Percentiles rank a stretch among this genome's conserved stretches.
Evolutionary conservation across 208 protist species (phyloP).

Genomic region (Leishmania gerbilli): DNA sequence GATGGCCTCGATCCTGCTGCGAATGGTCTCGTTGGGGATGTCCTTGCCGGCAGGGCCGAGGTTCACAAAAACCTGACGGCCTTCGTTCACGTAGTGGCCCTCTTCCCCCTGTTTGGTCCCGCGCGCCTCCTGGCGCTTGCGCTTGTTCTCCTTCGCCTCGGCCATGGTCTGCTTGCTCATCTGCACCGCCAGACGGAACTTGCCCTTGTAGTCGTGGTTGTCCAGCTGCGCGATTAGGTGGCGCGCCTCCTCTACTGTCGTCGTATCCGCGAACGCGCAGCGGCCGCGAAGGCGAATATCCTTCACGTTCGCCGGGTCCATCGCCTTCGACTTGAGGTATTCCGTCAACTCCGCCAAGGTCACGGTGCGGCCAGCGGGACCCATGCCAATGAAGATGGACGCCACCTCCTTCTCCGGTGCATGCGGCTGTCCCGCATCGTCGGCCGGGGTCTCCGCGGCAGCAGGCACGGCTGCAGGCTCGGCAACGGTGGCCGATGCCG

Average conservation of each 20-base stretch:
- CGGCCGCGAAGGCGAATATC: constrained; percentile 68
- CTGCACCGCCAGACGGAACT: constrained; percentile 59
- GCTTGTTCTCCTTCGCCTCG: constrained; percentile 23
- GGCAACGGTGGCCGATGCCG: not conserved
- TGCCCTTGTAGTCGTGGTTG: constrained; percentile 42
- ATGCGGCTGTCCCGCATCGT: not conserved
- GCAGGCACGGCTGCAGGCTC: not conserved
- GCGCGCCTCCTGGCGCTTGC: constrained; percentile 23
- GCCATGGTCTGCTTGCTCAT: constrained; percentile 41
- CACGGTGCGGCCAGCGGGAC: constrained; percentile 42
- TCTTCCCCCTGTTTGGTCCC: not conserved
- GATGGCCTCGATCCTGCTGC: constrained; percentile 38
- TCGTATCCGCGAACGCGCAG: constrained; percentile 76
- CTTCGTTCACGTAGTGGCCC: constrained; percentile 5
- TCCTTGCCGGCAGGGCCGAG: constrained; percentile 49
- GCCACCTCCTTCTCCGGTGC: constrained; percentile 15
- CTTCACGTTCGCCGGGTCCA: constrained; percentile 15
- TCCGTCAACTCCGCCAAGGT: constrained; percentile 27
- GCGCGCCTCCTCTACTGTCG: constrained; percentile 40
- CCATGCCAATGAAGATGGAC: constrained; percentile 75
- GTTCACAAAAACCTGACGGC: constrained; percentile 53
- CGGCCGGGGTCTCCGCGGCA: not conserved
- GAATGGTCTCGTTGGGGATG: constrained; percentile 41
- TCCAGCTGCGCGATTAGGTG: constrained; percentile 54
- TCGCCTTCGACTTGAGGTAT: constrained; percentile 34